These are phyloP conservation scores for Nannochloropsis limnetica DNA, from an alignment of 352 stramenopile species.

Conservation along the genomic window DNA sequence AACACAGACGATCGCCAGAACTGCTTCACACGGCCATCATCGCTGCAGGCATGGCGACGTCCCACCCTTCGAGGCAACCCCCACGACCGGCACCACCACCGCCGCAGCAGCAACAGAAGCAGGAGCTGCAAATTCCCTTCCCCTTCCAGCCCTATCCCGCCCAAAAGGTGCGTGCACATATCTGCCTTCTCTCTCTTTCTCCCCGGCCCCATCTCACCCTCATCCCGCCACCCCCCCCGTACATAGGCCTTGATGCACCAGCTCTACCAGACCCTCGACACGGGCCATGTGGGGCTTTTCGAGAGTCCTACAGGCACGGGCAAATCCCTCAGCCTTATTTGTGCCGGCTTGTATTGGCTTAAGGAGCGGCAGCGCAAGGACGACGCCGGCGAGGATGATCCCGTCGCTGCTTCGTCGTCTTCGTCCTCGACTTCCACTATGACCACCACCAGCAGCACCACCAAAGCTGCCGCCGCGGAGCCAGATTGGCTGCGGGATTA, in stretches of 20 bases:
- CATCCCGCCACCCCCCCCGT: background rate
- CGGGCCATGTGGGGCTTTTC: slow-evolving; percentile 73
- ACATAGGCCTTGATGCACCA: slow-evolving; percentile 65
- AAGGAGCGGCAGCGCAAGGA: slow-evolving; percentile 47
- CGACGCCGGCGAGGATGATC: slow-evolving; percentile 36
- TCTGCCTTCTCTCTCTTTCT: slow-evolving; percentile 28
- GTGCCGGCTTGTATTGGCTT: slow-evolving; percentile 72
- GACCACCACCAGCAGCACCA: background rate
- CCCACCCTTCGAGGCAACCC: too few relatives aligned
- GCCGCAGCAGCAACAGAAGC: background rate
- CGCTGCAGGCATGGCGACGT: background rate
- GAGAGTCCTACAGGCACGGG: slow-evolving; percentile 80
- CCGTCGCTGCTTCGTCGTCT: background rate
- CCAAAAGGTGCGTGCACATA: slow-evolving; percentile 59
- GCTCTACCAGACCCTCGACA: slow-evolving; percentile 71
- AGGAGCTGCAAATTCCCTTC: slow-evolving; percentile 55
- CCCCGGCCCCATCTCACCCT: background rate
- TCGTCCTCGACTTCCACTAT: slow-evolving; percentile 30
- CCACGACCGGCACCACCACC: background rate
- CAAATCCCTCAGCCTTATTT: slow-evolving; percentile 82
- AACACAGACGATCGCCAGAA: background rate
- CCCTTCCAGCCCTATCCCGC: slow-evolving; percentile 77
- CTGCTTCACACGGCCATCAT: background rate
- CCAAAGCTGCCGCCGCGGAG: background rate
- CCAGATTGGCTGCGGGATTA: slow-evolving; percentile 40